Evolutionary conservation across 345 rosid species (phyloP).

Genomic region (Microcos paniculata): DNA sequence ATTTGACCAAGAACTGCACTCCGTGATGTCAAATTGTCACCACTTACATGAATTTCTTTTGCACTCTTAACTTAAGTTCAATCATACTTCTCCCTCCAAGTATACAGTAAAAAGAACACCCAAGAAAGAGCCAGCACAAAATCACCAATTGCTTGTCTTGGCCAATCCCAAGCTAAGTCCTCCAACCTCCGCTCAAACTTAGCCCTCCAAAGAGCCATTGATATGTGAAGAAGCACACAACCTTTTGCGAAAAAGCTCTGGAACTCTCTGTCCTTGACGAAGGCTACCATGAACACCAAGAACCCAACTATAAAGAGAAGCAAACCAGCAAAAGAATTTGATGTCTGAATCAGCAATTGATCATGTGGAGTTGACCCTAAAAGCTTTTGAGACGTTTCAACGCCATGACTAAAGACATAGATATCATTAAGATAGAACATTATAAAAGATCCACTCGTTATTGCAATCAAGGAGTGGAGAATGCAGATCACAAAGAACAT

Average conservation of each 20-base stretch:
- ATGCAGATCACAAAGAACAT: conserved; percentile 40
- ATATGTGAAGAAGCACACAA: conserved; percentile 34
- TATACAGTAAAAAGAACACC: conserved; percentile 35
- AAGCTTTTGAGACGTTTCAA: conserved; percentile 34
- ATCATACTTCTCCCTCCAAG: conserved; percentile 46
- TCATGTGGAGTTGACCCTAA: conserved; percentile 44
- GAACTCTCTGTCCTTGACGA: conserved; percentile 33
- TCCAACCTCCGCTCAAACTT: conserved; percentile 39
- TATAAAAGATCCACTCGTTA: conserved; percentile 32
- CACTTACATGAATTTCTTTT: too few species aligned
- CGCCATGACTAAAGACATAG: conserved; percentile 33
- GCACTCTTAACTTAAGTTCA: background rate
- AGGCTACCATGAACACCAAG: conserved; percentile 43
- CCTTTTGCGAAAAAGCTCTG: conserved; percentile 46
- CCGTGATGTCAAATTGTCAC: background rate
- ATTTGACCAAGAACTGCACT: background rate
- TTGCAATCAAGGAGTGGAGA: conserved; percentile 33
- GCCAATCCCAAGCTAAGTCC: conserved; percentile 49
- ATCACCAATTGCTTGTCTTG: conserved; percentile 43
- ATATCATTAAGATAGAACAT: conserved; percentile 44
- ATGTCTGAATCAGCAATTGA: conserved; percentile 36
- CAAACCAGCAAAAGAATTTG: conserved; percentile 44
- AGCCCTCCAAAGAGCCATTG: conserved; percentile 46
- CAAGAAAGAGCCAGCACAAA: conserved; percentile 39
- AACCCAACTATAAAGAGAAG: conserved; percentile 37